phyloP scores from a whole-genome alignment of 2,329 filamentous ascomycete species.

The Curvularia sp. region DNA sequence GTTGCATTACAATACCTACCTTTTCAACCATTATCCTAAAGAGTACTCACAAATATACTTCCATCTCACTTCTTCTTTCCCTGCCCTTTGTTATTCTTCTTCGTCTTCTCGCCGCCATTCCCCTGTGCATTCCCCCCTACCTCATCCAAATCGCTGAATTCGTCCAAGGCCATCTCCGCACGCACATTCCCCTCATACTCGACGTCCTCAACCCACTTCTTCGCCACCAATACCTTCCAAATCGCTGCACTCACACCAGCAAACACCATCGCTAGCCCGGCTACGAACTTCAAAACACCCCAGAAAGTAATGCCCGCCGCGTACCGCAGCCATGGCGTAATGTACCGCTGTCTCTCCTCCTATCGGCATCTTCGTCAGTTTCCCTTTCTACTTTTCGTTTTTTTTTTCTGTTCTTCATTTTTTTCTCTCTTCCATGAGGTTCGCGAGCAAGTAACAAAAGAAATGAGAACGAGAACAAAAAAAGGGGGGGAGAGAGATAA shows the following conservation, averaged over 20 bases:
- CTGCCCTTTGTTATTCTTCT: constrained; percentile 17
- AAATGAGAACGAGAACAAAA: no score
- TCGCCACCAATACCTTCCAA: constrained; percentile 33
- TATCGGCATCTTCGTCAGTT: not conserved
- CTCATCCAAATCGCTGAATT: not conserved
- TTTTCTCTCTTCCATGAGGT: not conserved
- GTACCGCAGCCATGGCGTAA: constrained; percentile 54
- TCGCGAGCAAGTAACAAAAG: no score
- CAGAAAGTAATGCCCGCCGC: constrained; percentile 34
- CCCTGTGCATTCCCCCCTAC: not conserved
- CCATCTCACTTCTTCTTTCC: constrained; percentile 11
- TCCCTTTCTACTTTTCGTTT: not conserved
- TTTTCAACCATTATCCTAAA: not conserved
- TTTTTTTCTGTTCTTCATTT: not conserved
- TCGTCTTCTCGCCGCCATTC: constrained; percentile 4
- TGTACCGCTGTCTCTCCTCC: constrained; percentile 50
- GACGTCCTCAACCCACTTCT: constrained; percentile 34
- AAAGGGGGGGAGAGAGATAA: constrained; percentile 1
- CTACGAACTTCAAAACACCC: constrained; percentile 24
- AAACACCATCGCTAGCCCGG: constrained; percentile 9
- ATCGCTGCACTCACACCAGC: constrained; percentile 11
- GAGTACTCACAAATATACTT: not conserved
- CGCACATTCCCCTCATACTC: constrained; percentile 43
- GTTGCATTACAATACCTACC: not conserved
- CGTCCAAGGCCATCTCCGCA: constrained; percentile 40